Base-by-base conservation (phyloP, 139 green algal genomes). In the Protoeuglena noctilucae region DNA sequence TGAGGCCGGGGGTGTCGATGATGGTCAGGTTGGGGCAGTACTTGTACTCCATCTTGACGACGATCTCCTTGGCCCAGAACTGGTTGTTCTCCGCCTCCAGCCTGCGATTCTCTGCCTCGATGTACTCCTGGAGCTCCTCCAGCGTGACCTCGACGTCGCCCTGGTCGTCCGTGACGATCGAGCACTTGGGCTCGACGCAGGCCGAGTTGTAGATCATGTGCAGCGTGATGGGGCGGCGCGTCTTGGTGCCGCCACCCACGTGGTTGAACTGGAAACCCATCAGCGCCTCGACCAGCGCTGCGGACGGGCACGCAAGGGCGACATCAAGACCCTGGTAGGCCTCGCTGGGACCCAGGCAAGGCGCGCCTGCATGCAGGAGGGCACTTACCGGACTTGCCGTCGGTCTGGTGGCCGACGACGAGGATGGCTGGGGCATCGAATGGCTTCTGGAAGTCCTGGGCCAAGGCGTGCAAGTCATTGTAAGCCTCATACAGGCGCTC, bases 181-280 rank as follows among this genome's bases (percentile, higher is more conserved):
- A 96, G 79, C 88, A 96, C n/a, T 67, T 53, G 3, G 84, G 84
- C 63, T 82, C 68, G 23, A 75, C 64, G 64, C 80, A 92, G 1
- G 70, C 63, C 2, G 60, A 53, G 58, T 95, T 90, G 74, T 95
- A 95, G 69, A 93, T 91, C 88, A 96, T 96, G 65, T 96, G 80
- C 52, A 96, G 77, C 3, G 83, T 84, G 62, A 96, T 94, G 28
- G 88, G 88, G 3, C 88, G 69, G 12, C 88, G 67, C 3, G 88
- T 96, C 66, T 95, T 96, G 34, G 88, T 96, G 52, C 88, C 88
- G 3, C 88, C 88, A 1, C 88, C 88, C 4, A 96, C 88, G 56
- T 90, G 79, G 68, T 96, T 96, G 76, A 96, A 96, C 72, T 96
- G 84, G 70, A 95, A 94, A 5, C 84, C 87, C 86, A 96, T 95